Conservation (phyloP, 108 stramenopile species). For the Skeletonema costatum region DNA sequence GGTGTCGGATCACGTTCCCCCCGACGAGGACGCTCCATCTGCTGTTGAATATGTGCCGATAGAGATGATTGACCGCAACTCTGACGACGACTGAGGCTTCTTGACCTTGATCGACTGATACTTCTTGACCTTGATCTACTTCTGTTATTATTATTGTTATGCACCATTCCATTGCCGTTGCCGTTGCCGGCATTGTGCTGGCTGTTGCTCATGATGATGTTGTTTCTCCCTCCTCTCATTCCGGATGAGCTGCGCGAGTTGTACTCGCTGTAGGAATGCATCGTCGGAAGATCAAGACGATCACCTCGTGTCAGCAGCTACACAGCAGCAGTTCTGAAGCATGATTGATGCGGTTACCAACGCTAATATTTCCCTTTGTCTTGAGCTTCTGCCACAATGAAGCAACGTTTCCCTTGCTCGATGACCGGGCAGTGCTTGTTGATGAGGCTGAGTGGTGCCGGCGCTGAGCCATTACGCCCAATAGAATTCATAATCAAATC, state of each 20-base stretch:
- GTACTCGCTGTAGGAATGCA: not conserved
- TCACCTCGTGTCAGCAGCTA: too few species aligned
- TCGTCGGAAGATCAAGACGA: too few species aligned
- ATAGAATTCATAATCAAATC: too few species aligned
- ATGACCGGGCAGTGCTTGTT: too few species aligned
- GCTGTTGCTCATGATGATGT: not conserved
- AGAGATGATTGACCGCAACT: not conserved
- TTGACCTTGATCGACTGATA: not conserved
- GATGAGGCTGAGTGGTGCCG: too few species aligned
- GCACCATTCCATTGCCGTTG: too few species aligned
- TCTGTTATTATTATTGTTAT: not conserved
- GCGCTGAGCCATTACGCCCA: too few species aligned
- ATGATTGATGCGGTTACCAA: too few species aligned
- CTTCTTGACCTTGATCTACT: not conserved
- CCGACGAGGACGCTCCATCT: not conserved
- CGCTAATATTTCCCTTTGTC: too few species aligned
- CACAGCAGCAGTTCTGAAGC: too few species aligned
- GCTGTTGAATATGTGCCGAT: not conserved
- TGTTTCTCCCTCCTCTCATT: not conserved
- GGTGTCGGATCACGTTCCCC: constrained; percentile 3
- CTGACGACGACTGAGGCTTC: not conserved
- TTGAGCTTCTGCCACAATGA: too few species aligned
- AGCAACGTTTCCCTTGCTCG: too few species aligned
- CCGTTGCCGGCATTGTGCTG: not conserved
- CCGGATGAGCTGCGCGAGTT: not conserved